phyloP scores from a whole-genome alignment of 2,329 filamentous ascomycete species.

The Fusarium incarnatum region DNA sequence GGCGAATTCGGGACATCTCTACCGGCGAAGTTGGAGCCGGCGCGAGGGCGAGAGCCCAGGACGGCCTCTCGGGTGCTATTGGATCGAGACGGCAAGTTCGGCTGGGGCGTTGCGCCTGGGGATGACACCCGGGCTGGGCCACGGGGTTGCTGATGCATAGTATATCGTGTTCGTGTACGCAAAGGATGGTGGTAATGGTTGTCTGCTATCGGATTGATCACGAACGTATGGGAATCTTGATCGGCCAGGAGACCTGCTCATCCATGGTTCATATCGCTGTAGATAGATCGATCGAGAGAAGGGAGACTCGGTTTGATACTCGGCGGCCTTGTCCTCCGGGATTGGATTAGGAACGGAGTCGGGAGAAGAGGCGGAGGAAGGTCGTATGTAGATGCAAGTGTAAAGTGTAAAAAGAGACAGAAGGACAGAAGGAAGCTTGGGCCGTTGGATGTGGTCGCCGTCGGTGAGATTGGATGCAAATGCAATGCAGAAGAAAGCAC shows the following conservation, averaged over 20 bases:
- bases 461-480: conserved; percentile 41
- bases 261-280: conserved; percentile 50
- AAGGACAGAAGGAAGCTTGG: conserved; percentile 13
- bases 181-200: conserved; percentile 9
- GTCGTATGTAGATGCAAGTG: conserved; percentile 24
- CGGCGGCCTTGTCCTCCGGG: conserved; percentile 8
- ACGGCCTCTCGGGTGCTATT: conserved; percentile 78
- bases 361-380: conserved; percentile 20
- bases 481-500: not conserved
- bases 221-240: conserved; percentile 48
- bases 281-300: conserved; percentile 16
- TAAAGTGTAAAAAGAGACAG: conserved; percentile 33
- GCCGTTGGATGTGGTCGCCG: conserved; percentile 20
- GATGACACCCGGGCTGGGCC: conserved; percentile 78
- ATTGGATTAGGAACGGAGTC: not conserved
- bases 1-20: conserved; percentile 60
- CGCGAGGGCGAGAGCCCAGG: conserved; percentile 55
- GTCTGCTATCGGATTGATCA: conserved; percentile 42
- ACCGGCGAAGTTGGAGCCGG: conserved; percentile 57
- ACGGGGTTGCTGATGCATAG: conserved; percentile 92
- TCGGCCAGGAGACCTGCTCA: conserved; percentile 50
- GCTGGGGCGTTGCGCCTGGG: conserved; percentile 76
- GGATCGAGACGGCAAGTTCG: conserved; percentile 73
- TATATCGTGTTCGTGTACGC: conserved; percentile 29
- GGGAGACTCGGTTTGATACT: conserved; percentile 12